These are phyloP conservation scores for Harrya chromipes DNA, from an alignment of 768 basidiomycete genomes.

Conservation along the genomic window DNA sequence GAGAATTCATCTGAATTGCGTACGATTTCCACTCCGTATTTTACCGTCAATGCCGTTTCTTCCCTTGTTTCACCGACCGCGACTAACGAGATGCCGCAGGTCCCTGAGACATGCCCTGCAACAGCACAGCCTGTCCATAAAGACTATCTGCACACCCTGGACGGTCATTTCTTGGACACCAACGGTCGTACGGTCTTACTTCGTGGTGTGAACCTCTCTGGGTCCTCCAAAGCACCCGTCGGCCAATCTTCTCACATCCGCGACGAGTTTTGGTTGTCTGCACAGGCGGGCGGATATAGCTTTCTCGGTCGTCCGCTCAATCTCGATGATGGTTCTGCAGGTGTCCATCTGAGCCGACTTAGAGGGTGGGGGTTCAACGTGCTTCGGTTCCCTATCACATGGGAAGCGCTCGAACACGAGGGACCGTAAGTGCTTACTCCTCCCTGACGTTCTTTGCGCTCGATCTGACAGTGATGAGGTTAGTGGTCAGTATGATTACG, in stretches of 20 bases:
- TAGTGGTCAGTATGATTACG: slow-evolving; percentile 86
- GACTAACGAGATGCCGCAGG: slow-evolving; percentile 19
- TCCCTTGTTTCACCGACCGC: neutral
- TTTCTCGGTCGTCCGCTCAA: slow-evolving; percentile 80
- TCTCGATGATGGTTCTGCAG: slow-evolving; percentile 80
- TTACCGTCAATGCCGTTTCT: neutral
- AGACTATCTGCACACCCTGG: slow-evolving; percentile 59
- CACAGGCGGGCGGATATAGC: slow-evolving; percentile 61
- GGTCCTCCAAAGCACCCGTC: slow-evolving; percentile 81
- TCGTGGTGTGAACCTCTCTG: slow-evolving; percentile 91
- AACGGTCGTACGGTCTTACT: slow-evolving; percentile 75
- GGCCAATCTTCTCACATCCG: slow-evolving; percentile 63
- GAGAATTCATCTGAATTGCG: too few species aligned
- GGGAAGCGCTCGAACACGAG: slow-evolving; percentile 92
- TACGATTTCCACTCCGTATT: too few species aligned
- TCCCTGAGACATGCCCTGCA: slow-evolving; percentile 16
- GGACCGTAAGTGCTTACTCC: slow-evolving; percentile 75
- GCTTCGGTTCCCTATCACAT: slow-evolving; percentile 79
- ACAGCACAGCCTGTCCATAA: slow-evolving; percentile 14
- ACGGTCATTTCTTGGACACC: slow-evolving; percentile 70
- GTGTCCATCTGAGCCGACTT: slow-evolving; percentile 80
- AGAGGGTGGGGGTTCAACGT: slow-evolving; percentile 93
- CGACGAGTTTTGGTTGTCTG: slow-evolving; percentile 80
- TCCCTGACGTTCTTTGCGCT: neutral
- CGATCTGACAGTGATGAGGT: neutral